Conservation (phyloP, 2,329 filamentous ascomycete species). For the Trichoderma sp. region DNA sequence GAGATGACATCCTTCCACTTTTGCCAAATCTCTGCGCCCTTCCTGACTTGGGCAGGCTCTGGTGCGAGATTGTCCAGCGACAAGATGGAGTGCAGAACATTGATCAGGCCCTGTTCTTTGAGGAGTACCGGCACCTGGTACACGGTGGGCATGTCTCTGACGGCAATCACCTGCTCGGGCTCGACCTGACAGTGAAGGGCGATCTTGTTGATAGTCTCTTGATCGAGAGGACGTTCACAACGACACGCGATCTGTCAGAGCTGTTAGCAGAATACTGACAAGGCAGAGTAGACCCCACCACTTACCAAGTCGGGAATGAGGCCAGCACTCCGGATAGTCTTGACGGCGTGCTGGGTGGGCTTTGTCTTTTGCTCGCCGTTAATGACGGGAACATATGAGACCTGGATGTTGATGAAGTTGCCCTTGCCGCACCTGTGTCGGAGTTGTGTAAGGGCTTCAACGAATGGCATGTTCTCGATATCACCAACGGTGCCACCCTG, state of each 20-base stretch:
- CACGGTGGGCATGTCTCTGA: constrained; percentile 82
- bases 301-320: constrained; percentile 65
- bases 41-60: constrained; percentile 51
- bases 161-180: constrained; percentile 78
- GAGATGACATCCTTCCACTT: constrained; percentile 71
- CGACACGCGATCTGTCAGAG: constrained; percentile 76
- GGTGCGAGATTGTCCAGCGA: constrained; percentile 58
- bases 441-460: constrained; percentile 81
- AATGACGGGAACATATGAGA: constrained; percentile 75
- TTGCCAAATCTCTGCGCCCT: constrained; percentile 70
- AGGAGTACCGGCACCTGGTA: constrained; percentile 96
- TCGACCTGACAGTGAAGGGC: constrained; percentile 87
- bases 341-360: constrained; percentile 89
- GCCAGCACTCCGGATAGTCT: constrained; percentile 77
- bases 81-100: constrained; percentile 63
- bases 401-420: constrained; percentile 64
- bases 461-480: constrained; percentile 83
- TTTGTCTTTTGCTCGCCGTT: constrained; percentile 87
- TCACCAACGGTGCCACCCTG: constrained; percentile 65
- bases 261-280: constrained; percentile 6
- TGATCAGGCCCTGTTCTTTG: constrained; percentile 72
- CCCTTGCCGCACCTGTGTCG: constrained; percentile 66
- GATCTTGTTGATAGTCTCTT: constrained; percentile 77
- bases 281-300: not conserved
- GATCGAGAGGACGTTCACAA: constrained; percentile 73